phyloP scores from a whole-genome alignment of 805 yeast species.

The Wickerhamiella brachini region DNA sequence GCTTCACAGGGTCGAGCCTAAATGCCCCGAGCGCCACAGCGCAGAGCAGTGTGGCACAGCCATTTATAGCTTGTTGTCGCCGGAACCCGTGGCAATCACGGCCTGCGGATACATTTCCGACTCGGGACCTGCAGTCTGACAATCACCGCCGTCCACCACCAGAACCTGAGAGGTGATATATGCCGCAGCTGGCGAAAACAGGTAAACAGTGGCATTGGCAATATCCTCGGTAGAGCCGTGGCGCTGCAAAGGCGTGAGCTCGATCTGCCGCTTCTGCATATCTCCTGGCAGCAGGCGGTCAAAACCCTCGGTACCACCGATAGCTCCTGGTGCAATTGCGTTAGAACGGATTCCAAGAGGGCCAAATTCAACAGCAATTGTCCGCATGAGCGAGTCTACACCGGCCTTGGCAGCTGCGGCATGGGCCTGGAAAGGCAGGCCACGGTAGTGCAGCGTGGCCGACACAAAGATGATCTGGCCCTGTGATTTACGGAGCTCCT shows the following conservation, averaged over 20 bases:
- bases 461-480: conserved; percentile 70
- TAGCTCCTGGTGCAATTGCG: conserved; percentile 85
- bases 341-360: conserved; percentile 77
- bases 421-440: conserved; percentile 78
- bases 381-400: conserved; percentile 71
- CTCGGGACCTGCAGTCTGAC: conserved; percentile 42
- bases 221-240: conserved; percentile 60
- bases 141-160: conserved; percentile 82
- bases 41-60: too few species aligned
- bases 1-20: too few species aligned
- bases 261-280: conserved; percentile 25
- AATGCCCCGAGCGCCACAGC: too few species aligned
- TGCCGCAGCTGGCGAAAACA: conserved; percentile 70
- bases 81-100: conserved; percentile 12
- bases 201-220: conserved; percentile 73
- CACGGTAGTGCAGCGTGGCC: conserved; percentile 82
- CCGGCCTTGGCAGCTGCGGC: conserved; percentile 97
- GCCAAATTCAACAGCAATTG: conserved; percentile 82
- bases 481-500: conserved; percentile 46
- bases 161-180: conserved; percentile 63
- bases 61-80: not conserved
- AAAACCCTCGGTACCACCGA: conserved; percentile 77
- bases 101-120: conserved; percentile 33
- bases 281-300: conserved; percentile 40
- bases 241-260: conserved; percentile 38